phyloP scores from a whole-genome alignment of 345 rosid genomes.

The Gossypium mustelinum region DNA sequence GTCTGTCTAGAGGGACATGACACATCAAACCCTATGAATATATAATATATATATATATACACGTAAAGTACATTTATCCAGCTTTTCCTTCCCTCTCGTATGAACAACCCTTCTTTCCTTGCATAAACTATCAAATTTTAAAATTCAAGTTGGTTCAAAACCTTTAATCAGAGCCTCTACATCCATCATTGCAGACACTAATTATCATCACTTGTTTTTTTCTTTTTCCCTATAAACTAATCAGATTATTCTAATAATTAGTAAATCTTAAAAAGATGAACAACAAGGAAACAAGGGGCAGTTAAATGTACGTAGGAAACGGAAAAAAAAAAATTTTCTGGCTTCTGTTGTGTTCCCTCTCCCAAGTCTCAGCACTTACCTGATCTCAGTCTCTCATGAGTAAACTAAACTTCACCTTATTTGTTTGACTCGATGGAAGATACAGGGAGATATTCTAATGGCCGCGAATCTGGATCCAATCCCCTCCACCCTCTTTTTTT shows the following conservation, averaged over 20 bases:
- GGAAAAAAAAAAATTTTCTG: neutral
- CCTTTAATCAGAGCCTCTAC: neutral
- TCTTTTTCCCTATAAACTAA: neutral
- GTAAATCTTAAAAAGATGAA: neutral
- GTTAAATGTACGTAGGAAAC: neutral
- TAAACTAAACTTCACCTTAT: neutral
- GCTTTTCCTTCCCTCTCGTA: neutral
- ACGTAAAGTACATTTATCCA: neutral
- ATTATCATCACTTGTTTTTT: neutral
- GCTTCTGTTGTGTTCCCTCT: neutral
- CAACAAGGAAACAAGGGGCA: neutral
- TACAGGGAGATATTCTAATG: neutral
- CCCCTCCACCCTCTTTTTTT: neutral
- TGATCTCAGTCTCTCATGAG: neutral
- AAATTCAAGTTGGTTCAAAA: neutral
- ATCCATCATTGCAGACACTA: neutral
- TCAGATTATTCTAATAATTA: neutral
- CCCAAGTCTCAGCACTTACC: neutral
- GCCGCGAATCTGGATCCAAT: neutral
- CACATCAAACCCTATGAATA: slow-evolving; percentile 8
- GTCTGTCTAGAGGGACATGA: neutral
- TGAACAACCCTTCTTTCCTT: neutral
- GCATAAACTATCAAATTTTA: neutral
- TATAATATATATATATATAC: neutral
- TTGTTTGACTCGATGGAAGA: neutral